Conservation (phyloP, 192 early-diverging fungal genomes). For the Coemansia sp. region DNA sequence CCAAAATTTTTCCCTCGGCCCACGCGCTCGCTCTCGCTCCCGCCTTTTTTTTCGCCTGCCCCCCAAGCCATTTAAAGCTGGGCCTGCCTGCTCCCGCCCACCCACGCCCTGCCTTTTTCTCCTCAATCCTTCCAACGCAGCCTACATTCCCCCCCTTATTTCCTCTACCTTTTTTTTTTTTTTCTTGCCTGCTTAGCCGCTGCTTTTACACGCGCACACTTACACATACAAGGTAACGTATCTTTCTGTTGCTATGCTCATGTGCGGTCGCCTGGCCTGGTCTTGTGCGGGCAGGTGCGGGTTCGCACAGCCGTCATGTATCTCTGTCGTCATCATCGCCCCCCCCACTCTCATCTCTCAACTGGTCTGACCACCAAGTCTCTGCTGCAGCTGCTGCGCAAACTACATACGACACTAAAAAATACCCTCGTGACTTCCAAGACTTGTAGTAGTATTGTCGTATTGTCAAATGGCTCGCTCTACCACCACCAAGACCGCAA, state of each 20-base stretch:
- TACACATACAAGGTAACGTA: slow-evolving; percentile 24
- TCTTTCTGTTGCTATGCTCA: not conserved
- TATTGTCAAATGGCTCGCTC: slow-evolving; percentile 44
- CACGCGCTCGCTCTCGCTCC: not conserved
- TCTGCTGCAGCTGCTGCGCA: slow-evolving; percentile 7
- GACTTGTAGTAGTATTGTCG: slow-evolving; percentile 3
- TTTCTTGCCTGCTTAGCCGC: slow-evolving; percentile 1
- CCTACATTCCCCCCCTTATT: slow-evolving; percentile 6
- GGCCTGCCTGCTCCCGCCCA: slow-evolving; percentile 22
- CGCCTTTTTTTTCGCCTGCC: slow-evolving; percentile 8
- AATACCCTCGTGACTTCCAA: not conserved
- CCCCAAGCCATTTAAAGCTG: slow-evolving; percentile 31
- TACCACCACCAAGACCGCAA: slow-evolving; percentile 17
- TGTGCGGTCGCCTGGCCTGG: not conserved
- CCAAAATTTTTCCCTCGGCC: slow-evolving; percentile 19
- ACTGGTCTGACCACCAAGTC: not conserved
- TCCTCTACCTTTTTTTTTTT: slow-evolving; percentile 12
- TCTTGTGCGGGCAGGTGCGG: no score
- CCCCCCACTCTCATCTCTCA: not conserved
- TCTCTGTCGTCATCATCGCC: slow-evolving; percentile 1
- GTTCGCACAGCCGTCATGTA: not conserved
- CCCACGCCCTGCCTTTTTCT: slow-evolving; percentile 20
- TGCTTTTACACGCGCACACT: not conserved
- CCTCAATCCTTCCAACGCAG: not conserved
- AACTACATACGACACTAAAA: not conserved